Base-by-base conservation (phyloP, 2,329 filamentous ascomycete species). In the Aaosphaeria pasadenensis region DNA sequence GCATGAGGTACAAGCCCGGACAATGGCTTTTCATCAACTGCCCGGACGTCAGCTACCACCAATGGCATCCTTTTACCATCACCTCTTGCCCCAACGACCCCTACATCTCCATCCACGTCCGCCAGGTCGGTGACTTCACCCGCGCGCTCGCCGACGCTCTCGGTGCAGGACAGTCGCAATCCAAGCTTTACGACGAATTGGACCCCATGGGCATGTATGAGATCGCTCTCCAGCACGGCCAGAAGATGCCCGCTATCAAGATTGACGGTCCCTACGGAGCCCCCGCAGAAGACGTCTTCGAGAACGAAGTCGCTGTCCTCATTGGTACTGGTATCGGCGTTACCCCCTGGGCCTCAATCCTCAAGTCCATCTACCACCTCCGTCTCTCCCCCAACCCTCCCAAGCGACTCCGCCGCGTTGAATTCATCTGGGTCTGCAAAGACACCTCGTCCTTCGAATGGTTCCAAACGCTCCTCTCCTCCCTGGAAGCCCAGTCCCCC, bases 11-110 rank as follows among this genome's bases (percentile, higher is more conserved):
- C 83, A 97, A 96, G 81, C 88, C 94, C 11, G 94, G 94, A 31
- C 94, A 99, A 74, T 99, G 92, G 91, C 84, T 97, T 35, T 97
- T 97, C 78, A 80, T 99, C 50, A 92, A 97, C 70, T 86, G 95
- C 28, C 94, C 94, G 0, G 86, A 88, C 5, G 84, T 99, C 46
- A 96, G 90, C 55, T 83, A 80, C 60, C 86, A 90, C 66, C 91
- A 99, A 75, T 99, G 94, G 94, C 94, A 99, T 73, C 94, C 94
- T 1, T 99, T 97, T 70, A 99, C 94, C 64, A 97, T 99, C 71
- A 99, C 94, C 2, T 97, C 94, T 7, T 99, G 94, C 73, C 94
- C 94, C 5, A 94, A 90, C 65, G 94, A 99, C 62, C 88, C 89
- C 1, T 97, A 97, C 66, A 84, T 97, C 57, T 96, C 90, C 36